A percentile compares a stretch with the other conserved stretches of the same genome.
Evolutionary conservation across 306 rosid species (phyloP).

Genomic region (Macrotyloma uniflorum): DNA sequence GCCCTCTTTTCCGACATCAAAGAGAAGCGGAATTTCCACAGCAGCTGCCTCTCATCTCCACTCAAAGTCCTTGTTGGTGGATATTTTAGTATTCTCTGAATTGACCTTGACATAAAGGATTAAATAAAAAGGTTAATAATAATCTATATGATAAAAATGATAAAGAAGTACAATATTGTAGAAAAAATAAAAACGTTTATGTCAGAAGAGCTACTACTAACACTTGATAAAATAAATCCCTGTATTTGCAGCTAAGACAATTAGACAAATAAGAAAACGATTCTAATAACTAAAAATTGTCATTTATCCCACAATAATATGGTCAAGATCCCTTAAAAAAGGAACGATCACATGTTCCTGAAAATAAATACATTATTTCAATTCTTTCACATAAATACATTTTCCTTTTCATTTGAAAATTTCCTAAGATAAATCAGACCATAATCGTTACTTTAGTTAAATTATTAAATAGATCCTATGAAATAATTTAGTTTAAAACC

Average conservation of each 20-base stretch:
- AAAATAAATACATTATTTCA: conserved; percentile 1
- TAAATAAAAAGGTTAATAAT: conserved; percentile 34
- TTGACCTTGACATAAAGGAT: conserved; percentile 61
- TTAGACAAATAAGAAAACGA: conserved; percentile 17
- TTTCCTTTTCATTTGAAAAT: conserved; percentile 18
- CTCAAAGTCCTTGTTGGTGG: conserved; percentile 97
- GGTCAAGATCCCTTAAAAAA: conserved; percentile 19
- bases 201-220: conserved; percentile 10
- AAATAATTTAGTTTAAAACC: conserved; percentile 30
- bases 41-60: conserved; percentile 97
- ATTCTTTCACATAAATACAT: conserved; percentile 11
- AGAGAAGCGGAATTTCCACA: conserved; percentile 98
- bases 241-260: conserved; percentile 17
- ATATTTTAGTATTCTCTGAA: conserved; percentile 86
- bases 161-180: not conserved
- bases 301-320: conserved; percentile 9
- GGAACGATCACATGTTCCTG: not conserved
- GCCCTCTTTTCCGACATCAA: conserved; percentile 99
- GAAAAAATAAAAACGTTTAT: not conserved
- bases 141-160: conserved; percentile 2
- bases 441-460: not conserved
- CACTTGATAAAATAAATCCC: not conserved
- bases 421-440: not conserved
- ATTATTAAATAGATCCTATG: not conserved
- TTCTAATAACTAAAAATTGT: conserved; percentile 4